Evolutionary conservation across 768 basidiomycete genomes (phyloP).

Genomic region (Suillus clintonianus): DNA sequence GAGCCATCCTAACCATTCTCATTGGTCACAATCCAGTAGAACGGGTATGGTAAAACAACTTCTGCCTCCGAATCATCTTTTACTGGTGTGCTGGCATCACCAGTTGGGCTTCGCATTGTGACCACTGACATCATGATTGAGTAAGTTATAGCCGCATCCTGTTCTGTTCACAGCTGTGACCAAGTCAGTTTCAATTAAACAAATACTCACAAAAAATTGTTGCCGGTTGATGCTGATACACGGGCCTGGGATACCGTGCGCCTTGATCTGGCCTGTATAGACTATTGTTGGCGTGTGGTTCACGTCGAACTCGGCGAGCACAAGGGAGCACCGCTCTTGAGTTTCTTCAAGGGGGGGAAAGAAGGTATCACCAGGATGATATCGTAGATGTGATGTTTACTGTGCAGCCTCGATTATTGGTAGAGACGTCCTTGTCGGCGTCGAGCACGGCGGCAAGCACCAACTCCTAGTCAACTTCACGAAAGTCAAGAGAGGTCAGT

Average conservation of each 20-base stretch:
- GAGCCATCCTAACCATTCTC: constrained; percentile 57
- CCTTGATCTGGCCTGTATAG: constrained; percentile 46
- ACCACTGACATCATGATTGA: constrained; percentile 40
- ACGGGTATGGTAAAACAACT: constrained; percentile 62
- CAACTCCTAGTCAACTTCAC: background rate
- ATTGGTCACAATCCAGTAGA: constrained; percentile 75
- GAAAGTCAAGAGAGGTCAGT: background rate
- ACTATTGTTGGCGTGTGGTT: constrained; percentile 63
- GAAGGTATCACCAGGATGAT: constrained; percentile 14
- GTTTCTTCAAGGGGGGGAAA: constrained; percentile 6
- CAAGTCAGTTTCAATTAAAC: constrained; percentile 16
- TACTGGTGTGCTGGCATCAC: constrained; percentile 61
- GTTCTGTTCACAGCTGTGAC: constrained; percentile 79
- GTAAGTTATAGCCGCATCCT: constrained; percentile 65
- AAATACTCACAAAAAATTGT: constrained; percentile 75
- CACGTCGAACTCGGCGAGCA: constrained; percentile 48
- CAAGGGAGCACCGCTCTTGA: constrained; percentile 14
- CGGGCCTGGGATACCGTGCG: constrained; percentile 6
- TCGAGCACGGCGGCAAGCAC: constrained; percentile 20
- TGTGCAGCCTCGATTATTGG: constrained; percentile 10
- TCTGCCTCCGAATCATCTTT: constrained; percentile 76
- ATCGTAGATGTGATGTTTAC: constrained; percentile 26
- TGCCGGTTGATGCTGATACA: constrained; percentile 73
- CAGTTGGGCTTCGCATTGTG: constrained; percentile 50
- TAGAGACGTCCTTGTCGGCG: constrained; percentile 15